These are phyloP conservation scores for Fusarium annulatum DNA, from an alignment of 2,329 filamentous ascomycete genomes.

Conservation along the genomic window DNA sequence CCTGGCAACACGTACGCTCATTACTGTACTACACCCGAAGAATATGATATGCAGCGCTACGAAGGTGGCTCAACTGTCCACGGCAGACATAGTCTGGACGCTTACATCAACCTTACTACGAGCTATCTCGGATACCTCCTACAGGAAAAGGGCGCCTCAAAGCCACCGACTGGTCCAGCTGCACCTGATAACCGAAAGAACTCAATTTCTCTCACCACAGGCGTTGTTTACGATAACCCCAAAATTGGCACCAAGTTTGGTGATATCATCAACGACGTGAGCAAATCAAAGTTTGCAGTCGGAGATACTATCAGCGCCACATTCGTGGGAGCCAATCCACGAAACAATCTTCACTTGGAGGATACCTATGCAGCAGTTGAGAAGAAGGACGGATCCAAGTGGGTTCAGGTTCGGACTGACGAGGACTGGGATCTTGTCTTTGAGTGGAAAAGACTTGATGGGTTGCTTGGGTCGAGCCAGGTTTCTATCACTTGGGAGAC, in stretches of 20 bases:
- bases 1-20: conserved; percentile 3
- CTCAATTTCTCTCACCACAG: not conserved
- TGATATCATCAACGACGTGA: not conserved
- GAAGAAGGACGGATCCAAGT: not conserved
- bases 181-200: conserved; percentile 1
- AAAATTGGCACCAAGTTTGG: not conserved
- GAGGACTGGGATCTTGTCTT: conserved; percentile 10
- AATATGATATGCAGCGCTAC: conserved; percentile 9
- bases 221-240: conserved; percentile 14
- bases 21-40: conserved; percentile 9
- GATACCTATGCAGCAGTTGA: not conserved
- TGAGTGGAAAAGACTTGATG: conserved; percentile 17
- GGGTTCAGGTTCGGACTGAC: not conserved
- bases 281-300: not conserved
- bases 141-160: not conserved
- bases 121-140: not conserved
- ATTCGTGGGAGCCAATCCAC: not conserved
- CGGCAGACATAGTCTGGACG: conserved; percentile 1
- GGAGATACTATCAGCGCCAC: not conserved
- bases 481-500: conserved; percentile 1
- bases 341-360: not conserved
- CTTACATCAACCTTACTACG: not conserved
- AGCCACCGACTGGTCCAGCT: not conserved
- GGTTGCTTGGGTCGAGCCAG: not conserved
- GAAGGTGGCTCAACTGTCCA: conserved; percentile 8